phyloP scores from a whole-genome alignment of 2,329 filamentous ascomycete genomes.

The Fusarium stilboides region DNA sequence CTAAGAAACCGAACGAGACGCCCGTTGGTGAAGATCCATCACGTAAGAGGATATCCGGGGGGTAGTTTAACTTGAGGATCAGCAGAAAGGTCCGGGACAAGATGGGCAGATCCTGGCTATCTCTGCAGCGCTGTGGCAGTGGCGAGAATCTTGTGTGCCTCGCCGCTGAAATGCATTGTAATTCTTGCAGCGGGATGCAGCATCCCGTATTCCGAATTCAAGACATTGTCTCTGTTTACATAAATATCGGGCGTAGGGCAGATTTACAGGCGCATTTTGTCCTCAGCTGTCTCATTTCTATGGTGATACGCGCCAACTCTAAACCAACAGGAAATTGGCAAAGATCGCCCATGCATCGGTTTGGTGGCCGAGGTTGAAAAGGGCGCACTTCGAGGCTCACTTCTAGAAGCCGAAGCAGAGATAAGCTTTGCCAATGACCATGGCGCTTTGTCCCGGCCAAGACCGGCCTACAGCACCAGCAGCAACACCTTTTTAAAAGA shows the following conservation, averaged over 20 bases:
- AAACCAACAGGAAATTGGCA: conserved; percentile 6
- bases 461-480: not conserved
- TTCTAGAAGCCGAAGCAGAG: conserved; percentile 27
- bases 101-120: conserved; percentile 30
- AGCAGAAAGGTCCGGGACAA: not conserved
- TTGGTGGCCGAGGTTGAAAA: conserved; percentile 14
- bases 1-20: not conserved
- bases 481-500: not conserved
- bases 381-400: conserved; percentile 4
- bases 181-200: not conserved
- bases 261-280: conserved; percentile 7
- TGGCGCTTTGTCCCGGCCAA: conserved; percentile 8
- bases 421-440: conserved; percentile 21
- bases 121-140: conserved; percentile 22
- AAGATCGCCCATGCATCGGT: conserved; percentile 15
- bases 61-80: conserved; percentile 22
- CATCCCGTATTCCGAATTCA: not conserved
- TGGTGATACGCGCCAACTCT: conserved; percentile 5
- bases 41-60: conserved; percentile 40
- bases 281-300: conserved; percentile 14
- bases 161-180: conserved; percentile 23
- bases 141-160: conserved; percentile 24
- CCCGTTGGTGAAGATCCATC: conserved; percentile 37
- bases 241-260: conserved; percentile 27
- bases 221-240: not conserved